Percentiles rank a stretch among this genome's conserved stretches.
These are phyloP conservation scores for Pilasporangium apinafurcum DNA, from an alignment of 352 stramenopile genomes.

Conservation along the genomic window DNA sequence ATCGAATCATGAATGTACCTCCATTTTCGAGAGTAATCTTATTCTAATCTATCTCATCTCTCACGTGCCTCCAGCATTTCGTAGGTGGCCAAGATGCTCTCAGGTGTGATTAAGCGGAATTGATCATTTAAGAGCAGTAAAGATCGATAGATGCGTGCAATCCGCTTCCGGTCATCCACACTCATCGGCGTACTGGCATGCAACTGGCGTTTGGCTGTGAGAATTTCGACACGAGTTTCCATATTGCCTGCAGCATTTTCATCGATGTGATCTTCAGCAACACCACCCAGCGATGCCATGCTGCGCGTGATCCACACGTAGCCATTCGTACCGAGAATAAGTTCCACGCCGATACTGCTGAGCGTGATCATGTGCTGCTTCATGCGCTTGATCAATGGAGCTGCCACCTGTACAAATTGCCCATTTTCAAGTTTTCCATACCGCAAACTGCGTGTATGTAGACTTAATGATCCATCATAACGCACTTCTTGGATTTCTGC, in stretches of 20 bases:
- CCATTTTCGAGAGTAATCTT: constrained; percentile 1
- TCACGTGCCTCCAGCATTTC: constrained; percentile 35
- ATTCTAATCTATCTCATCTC: background rate
- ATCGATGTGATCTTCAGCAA: constrained; percentile 36
- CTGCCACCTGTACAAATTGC: constrained; percentile 85
- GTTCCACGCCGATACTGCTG: constrained; percentile 68
- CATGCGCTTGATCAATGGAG: constrained; percentile 88
- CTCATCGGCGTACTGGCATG: constrained; percentile 81
- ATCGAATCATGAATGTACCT: no score
- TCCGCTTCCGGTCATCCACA: constrained; percentile 70
- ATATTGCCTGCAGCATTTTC: constrained; percentile 52
- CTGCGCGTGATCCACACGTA: constrained; percentile 93
- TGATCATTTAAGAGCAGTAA: constrained; percentile 85
- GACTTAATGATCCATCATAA: constrained; percentile 89
- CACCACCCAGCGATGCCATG: constrained; percentile 37
- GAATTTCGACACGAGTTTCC: constrained; percentile 84
- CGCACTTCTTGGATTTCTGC: constrained; percentile 85
- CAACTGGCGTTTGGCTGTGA: constrained; percentile 86
- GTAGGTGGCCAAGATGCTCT: constrained; percentile 88
- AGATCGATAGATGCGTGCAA: constrained; percentile 86
- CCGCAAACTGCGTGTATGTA: constrained; percentile 92
- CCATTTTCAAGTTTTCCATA: constrained; percentile 97
- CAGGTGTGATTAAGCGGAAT: constrained; percentile 89
- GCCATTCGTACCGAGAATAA: constrained; percentile 94
- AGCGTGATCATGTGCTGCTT: constrained; percentile 94